Evolutionary conservation across 441 rosid species (phyloP).

Genomic region (California macrophylla): DNA sequence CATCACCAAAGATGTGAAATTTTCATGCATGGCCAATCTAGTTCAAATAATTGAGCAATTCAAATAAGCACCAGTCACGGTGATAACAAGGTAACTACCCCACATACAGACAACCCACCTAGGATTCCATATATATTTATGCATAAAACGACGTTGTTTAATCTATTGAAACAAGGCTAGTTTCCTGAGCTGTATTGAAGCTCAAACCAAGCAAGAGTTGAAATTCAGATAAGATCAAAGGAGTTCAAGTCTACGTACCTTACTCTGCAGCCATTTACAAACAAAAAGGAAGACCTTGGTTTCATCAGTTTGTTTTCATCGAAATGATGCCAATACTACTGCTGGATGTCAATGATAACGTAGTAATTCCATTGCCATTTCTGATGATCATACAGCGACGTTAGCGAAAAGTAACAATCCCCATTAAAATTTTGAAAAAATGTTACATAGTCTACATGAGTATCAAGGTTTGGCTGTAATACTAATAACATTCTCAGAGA

Average conservation of each 20-base stretch:
- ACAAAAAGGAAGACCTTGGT: constrained; percentile 13
- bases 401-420: neutral
- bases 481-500: neutral
- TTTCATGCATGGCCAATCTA: neutral
- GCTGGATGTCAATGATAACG: neutral
- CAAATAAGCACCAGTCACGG: constrained; percentile 8
- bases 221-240: neutral
- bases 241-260: neutral
- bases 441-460: no score
- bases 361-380: neutral
- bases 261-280: neutral
- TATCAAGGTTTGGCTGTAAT: neutral
- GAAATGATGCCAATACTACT: neutral
- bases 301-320: constrained; percentile 18
- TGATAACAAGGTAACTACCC: constrained; percentile 10
- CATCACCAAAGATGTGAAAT: neutral
- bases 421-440: neutral
- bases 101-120: constrained; percentile 6
- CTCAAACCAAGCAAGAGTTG: constrained; percentile 1
- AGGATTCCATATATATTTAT: constrained; percentile 14
- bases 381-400: neutral
- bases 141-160: neutral
- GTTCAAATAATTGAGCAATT: neutral
- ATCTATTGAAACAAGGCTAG: constrained; percentile 20
- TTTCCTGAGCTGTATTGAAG: neutral